These are phyloP conservation scores for Passiflora organensis DNA, from an alignment of 345 rosid genomes.

Conservation along the genomic window DNA sequence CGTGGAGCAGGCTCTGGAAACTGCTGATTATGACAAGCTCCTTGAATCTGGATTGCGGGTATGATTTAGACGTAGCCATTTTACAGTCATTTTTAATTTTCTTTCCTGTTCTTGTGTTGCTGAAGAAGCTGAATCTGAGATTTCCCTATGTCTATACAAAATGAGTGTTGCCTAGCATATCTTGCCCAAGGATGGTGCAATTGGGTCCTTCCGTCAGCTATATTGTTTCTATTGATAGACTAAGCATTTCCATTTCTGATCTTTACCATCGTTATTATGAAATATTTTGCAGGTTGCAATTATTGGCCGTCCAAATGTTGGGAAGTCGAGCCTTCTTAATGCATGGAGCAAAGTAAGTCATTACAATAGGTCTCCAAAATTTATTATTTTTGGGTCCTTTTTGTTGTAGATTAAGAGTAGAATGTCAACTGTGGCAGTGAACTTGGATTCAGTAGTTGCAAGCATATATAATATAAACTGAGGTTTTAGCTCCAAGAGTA, in stretches of 20 bases:
- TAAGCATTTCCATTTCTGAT: background rate
- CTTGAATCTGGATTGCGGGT: constrained; percentile 90
- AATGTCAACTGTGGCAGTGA: too few relatives aligned
- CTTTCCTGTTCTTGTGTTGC: background rate
- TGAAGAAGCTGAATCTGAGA: background rate
- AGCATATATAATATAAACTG: too few relatives aligned
- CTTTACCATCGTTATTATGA: background rate
- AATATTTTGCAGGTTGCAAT: constrained; percentile 61
- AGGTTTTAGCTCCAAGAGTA: too few relatives aligned
- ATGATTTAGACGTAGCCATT: constrained; percentile 6
- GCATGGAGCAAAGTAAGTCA: constrained; percentile 91
- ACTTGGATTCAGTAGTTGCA: too few relatives aligned
- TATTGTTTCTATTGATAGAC: too few relatives aligned
- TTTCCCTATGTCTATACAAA: too few relatives aligned
- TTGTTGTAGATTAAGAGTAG: too few relatives aligned
- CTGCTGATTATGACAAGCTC: constrained; percentile 91
- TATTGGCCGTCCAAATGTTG: constrained; percentile 90
- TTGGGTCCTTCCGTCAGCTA: too few relatives aligned
- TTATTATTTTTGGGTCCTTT: background rate
- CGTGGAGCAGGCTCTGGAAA: constrained; percentile 73
- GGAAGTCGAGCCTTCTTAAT: constrained; percentile 88
- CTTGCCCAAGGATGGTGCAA: too few relatives aligned
- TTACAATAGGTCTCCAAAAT: background rate
- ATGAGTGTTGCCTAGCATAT: too few relatives aligned
- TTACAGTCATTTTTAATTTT: background rate